These are phyloP conservation scores for Fraxinus anomala DNA, from an alignment of 257 asterid species.

Conservation along the genomic window DNA sequence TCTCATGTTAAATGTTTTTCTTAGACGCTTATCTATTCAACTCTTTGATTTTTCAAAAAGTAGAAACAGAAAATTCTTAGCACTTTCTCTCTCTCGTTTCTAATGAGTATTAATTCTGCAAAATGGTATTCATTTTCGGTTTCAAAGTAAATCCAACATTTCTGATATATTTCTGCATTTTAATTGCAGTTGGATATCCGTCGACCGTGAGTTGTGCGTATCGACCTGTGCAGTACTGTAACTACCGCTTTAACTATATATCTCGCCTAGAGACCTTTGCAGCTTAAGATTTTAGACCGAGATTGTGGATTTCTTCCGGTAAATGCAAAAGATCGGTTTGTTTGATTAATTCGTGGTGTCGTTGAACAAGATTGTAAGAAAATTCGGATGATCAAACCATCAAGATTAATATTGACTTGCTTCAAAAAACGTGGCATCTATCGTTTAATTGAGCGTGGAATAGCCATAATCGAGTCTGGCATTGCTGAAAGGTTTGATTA, in stretches of 20 bases:
- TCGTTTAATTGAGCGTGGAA: conserved; percentile 20
- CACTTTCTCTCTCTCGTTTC: background rate
- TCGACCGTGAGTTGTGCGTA: background rate
- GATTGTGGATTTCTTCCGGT: background rate
- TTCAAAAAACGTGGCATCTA: background rate
- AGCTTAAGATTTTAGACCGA: background rate
- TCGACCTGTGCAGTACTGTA: too few species aligned
- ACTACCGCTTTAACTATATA: background rate
- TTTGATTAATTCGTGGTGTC: background rate
- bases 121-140: background rate
- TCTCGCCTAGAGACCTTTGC: background rate
- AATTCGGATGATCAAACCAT: background rate
- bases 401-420: background rate
- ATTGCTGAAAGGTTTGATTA: conserved; percentile 23
- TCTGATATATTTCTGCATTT: background rate
- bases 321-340: background rate
- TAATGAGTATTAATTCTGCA: too few species aligned
- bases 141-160: background rate
- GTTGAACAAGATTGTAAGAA: background rate
- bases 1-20: background rate
- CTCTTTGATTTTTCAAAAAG: background rate
- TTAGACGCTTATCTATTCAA: background rate
- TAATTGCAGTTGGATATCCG: conserved; percentile 5
- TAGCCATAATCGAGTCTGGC: conserved; percentile 20
- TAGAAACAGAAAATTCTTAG: background rate